Evolutionary conservation across 805 yeast species (phyloP).

Genomic region (Tetrapisispora fleetii): DNA sequence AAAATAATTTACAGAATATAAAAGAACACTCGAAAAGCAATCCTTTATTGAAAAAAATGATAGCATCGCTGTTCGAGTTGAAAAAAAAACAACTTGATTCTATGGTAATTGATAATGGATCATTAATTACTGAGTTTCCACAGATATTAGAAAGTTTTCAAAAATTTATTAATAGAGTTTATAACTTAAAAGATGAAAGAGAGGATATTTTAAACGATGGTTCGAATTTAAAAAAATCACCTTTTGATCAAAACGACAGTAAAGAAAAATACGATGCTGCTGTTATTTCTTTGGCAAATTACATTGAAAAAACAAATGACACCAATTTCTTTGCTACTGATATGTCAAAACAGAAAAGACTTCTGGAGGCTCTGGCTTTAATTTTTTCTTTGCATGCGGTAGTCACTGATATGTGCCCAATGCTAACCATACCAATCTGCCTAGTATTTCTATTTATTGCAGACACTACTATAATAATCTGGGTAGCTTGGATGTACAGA

Average conservation of each 20-base stretch:
- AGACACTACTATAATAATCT: not conserved
- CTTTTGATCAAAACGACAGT: not conserved
- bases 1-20: not conserved
- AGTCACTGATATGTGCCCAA: slow-evolving; percentile 1
- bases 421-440: not conserved
- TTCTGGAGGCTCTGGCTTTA: slow-evolving; percentile 2
- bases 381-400: slow-evolving; percentile 2
- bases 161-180: not conserved
- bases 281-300: not conserved
- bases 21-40: not conserved
- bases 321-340: not conserved
- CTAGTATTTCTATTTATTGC: not conserved
- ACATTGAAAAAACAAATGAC: not conserved
- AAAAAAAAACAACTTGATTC: not conserved
- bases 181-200: not conserved
- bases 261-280: not conserved
- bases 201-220: not conserved
- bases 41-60: not conserved
- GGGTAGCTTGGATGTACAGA: slow-evolving; percentile 3
- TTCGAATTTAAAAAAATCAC: not conserved
- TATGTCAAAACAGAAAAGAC: not conserved
- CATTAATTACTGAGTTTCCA: not conserved
- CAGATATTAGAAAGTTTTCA: not conserved
- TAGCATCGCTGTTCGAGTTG: not conserved
- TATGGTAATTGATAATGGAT: not conserved